Evolutionary conservation across 1,284 basidiomycete genomes (phyloP), one percentile per base, ranked within the genome.

Genomic region (Ganoderma leucocontextum): DNA sequence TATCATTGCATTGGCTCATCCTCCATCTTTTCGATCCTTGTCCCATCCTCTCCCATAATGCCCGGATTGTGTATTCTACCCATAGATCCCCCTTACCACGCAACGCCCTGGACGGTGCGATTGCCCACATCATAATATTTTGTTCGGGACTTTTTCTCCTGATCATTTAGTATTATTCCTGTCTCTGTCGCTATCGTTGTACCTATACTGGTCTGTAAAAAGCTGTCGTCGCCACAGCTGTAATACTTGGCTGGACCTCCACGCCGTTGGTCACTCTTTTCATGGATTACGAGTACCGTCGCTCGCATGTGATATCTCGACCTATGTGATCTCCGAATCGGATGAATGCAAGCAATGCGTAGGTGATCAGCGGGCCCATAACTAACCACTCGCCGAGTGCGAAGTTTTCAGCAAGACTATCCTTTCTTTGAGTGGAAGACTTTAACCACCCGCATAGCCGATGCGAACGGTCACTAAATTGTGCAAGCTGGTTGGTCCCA

Each of bases 161-260:
- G 39, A 60, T 60, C 58, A 64, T 72, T 66, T 62, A 67, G 66
- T 70, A 68, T 65, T 59, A 60, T 58, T 70, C 63, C 59, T 55
- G 19, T 53, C 44, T 35, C 52, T 62, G 59, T 38, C 39, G 38
- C 53, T 67, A 58, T 70, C 71, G 35, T 55, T 72, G 71, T 72
- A 70, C 59, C 44, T 64, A 59, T 70, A 70, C 61, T 58, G 62
- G 61, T 44, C 47, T 70, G 71, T 72, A 70, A 70, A 70, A 61
- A 19, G 65, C 66, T 65, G 68, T 62, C 57, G 10, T 42, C 22
- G 52, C 25, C 13, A 22, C 66, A 64, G 65, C 60, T 65, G 49
- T 68, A 62, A 68, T 68, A 10, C 47, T 42, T 36, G 47, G 63
- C 62, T 64, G 39, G 4, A 19, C 29, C 33, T 25, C 15, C 52